A percentile compares a stretch with the other conserved stretches of the same genome.
These are phyloP conservation scores for Avena atlantica DNA, from an alignment of 176 grass and related monocot species.

Conservation along the genomic window DNA sequence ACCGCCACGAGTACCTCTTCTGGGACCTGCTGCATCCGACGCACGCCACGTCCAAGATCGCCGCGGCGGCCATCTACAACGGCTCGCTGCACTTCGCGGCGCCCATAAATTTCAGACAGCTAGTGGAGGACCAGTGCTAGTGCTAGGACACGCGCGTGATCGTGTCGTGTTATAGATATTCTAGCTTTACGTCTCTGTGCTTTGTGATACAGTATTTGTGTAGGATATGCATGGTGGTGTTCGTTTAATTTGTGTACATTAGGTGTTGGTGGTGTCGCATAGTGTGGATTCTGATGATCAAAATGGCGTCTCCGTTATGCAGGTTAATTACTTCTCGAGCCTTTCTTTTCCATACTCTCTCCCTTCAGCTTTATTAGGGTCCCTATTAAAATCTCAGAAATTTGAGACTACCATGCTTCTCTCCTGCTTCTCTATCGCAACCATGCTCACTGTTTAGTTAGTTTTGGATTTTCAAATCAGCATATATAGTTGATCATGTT, in stretches of 20 bases:
- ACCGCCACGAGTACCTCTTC: constrained; percentile 80
- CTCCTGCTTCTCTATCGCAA: too few relatives aligned
- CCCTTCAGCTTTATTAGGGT: too few relatives aligned
- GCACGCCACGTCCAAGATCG: constrained; percentile 79
- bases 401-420: too few relatives aligned
- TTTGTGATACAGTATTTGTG: background rate
- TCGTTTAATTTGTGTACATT: constrained; percentile 4
- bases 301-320: constrained; percentile 21
- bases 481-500: too few relatives aligned
- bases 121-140: constrained; percentile 62
- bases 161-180: background rate
- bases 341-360: too few relatives aligned
- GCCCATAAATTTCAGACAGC: constrained; percentile 83
- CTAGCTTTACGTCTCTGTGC: background rate
- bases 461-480: too few relatives aligned
- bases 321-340: too few relatives aligned
- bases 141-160: background rate
- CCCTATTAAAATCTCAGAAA: too few relatives aligned
- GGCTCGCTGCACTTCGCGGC: constrained; percentile 73
- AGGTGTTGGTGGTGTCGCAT: background rate
- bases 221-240: constrained; percentile 33
- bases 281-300: background rate
- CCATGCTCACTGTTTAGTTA: too few relatives aligned
- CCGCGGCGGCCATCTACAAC: constrained; percentile 75
- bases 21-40: constrained; percentile 95